Evolutionary conservation across 225 moss, liverwort and hornwort genomes (phyloP), one percentile per base, ranked within the genome.

Genomic region (Anthoceros angustus): DNA sequence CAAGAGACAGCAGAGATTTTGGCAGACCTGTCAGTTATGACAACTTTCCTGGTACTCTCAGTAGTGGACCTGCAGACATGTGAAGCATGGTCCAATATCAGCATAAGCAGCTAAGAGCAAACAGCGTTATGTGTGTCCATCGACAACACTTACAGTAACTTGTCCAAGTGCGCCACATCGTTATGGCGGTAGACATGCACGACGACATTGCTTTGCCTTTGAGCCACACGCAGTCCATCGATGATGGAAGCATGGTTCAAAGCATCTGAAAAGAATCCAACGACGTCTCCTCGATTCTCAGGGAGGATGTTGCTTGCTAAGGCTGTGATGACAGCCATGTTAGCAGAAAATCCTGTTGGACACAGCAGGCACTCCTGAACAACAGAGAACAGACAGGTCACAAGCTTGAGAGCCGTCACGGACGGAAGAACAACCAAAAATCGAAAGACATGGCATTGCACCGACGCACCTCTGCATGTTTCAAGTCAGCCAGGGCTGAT

Each of bases 221-320:
- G 92, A 8, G 92, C 89, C 25, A 98, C 84, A 42, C 89, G 92
- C 48, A 89, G 81, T 42, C 98, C 98, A 74, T 98, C 98, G 61
- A 98, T 87, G 65, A 98, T 98, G 15, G 98, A 98, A 23, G 92
- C 98, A 82, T 98, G 98, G 73, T 98, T 98, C 72, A 92, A 68
- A 10, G 83, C 85, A 72, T 98, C 98, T 42, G 98, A 98, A 70
- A 98, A 98, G 9, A 98, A 81, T 38, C 89, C 87, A 74, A 82
- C 82, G 25, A 72, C 66, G 62, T 66, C 74, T 74, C 68, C 32
- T 48, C 62, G 25, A 55, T 70, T 62, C 72, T 61, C 32, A 43
- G 72, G 11, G 64, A 71, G 80, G 72, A 72, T 78, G 66, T 72
- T 71, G 63, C 92, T 87, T 24, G 92, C 74, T 46, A 98, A 74